Evolutionary conservation across 768 basidiomycete species (phyloP), one percentile per base, ranked within the genome.

Genomic region (Collybiopsis luxurians): DNA sequence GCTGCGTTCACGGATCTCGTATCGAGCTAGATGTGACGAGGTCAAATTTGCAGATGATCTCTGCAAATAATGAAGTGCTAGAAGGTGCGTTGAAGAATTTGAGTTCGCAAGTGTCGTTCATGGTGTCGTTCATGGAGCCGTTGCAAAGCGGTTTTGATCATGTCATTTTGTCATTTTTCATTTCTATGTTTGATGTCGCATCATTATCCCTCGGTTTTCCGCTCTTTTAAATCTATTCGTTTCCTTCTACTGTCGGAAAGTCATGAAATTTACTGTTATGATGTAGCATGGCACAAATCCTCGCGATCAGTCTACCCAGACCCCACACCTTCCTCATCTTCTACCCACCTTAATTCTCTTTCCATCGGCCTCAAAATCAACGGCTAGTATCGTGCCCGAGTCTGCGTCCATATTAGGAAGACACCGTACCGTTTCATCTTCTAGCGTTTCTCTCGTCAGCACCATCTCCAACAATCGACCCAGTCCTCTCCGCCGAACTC

Each of bases 41-140:
- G 64, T 95, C 92, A 0, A 98, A 98, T 65, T 81, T 98, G 2
- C 85, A 91, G 59, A 82, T 98, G 40, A 89, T 94, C 12, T 86
- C 92, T 51, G 85, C 88, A 23, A 98, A 98, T 67, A 93, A 92
- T 64, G 95, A 98, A 68, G 96, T 97, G 94, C 84, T 97, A 7
- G 95, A 97, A 67, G 95, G 94, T 57, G 92, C 92, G 11, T 76
- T 98, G 23, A 78, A 76, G 58, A 51, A 36, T 26, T n/a, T 51
- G 31, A 51, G 50, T 21, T 21, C 31, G 36, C 28, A 49, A 23
- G 48, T 49, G 19, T 21, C 31, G 13, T 34, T 34, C 31, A 34
- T 34, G n/a, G n/a, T n/a, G n/a, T 34, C 31, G 13, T 34, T 34
- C 31, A 34, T 34, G n/a, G n/a, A n/a, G n/a, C n/a, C n/a, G n/a